Base-by-base conservation (phyloP, 192 early-diverging fungal genomes). In the Mortierella alpina region DNA sequence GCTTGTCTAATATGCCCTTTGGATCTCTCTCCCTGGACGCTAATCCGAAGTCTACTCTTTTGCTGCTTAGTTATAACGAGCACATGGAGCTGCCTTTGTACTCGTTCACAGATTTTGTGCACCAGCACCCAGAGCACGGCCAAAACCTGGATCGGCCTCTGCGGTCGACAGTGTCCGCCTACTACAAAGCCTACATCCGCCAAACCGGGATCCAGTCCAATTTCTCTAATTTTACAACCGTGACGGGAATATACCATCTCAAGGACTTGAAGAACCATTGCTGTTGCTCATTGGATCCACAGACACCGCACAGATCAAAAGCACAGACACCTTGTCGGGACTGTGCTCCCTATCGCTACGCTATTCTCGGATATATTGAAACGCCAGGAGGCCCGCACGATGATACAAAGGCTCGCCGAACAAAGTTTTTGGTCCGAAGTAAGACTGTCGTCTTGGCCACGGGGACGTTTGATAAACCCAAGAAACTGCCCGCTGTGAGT, bases 61-160 rank as follows among this genome's bases (percentile, higher is more conserved):
- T 40, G 18, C 10, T n/a, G 12, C 0, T 41, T 67, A 80, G 77
- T 44, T 80, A 80, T 48, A 55, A 72, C 15, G 77, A 80, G 17
- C 77, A 80, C 59, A 80, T 80, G 77, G 77, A 80, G 13, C 23
- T 80, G 46, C 77, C 77, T 5, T 20, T 80, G 12, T 80, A 80
- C 47, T 64, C 77, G 5, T 72, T 80, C 41, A 10, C 70, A 15
- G 65, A 80, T 0, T 80, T 80, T 52, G n/a, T 80, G 20, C 59
- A 31, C 22, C 70, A 80, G 11, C 48, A 80, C 46, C 65, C 77
- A 7, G 65, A 80, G 40, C 31, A 72, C 8, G 66, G 41, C 22
- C 50, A 68, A 9, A 49, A 55, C 40, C 22, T 72, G 7, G 77
- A 80, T 4, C 77, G 77, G 9, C 77, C 77, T 6, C 39, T 72